Conservation (phyloP, 2,329 filamentous ascomycete species). For the Aspergillus piperis region DNA sequence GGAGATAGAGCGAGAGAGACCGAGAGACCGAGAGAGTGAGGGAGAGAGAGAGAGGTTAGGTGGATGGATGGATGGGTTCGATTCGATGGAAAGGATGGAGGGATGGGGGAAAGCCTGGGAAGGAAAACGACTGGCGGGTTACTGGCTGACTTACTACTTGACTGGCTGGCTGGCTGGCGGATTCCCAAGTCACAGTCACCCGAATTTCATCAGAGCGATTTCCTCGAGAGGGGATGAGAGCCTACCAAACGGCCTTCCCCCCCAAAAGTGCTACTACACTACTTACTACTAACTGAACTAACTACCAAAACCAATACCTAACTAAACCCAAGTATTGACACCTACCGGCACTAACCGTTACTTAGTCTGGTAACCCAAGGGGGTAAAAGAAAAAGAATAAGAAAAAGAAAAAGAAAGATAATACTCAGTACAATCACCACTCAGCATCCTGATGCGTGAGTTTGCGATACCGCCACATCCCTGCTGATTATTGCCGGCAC, state of each 20-base stretch:
- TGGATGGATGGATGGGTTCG: background rate
- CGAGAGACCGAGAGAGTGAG: too few relatives aligned
- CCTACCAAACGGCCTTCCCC: background rate
- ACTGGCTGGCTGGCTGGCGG: background rate
- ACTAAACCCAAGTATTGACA: background rate
- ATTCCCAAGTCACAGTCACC: background rate
- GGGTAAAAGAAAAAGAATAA: background rate
- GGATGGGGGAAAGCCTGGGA: background rate
- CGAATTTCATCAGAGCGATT: conserved; percentile 4
- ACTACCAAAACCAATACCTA: background rate
- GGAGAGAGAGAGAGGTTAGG: background rate
- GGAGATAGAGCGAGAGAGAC: background rate
- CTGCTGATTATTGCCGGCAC: conserved; percentile 1
- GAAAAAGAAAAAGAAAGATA: background rate
- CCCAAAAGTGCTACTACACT: background rate
- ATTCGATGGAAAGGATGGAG: too few relatives aligned
- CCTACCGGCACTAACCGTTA: conserved; percentile 3
- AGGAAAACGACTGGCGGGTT: background rate
- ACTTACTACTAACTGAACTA: background rate
- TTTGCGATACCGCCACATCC: conserved; percentile 4
- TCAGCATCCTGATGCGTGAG: background rate
- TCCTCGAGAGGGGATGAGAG: conserved; percentile 1
- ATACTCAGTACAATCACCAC: too few relatives aligned
- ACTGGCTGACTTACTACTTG: background rate
- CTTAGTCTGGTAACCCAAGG: background rate